These are phyloP conservation scores for Eugenia klotzschiana DNA, from an alignment of 441 rosid species.

Conservation along the genomic window DNA sequence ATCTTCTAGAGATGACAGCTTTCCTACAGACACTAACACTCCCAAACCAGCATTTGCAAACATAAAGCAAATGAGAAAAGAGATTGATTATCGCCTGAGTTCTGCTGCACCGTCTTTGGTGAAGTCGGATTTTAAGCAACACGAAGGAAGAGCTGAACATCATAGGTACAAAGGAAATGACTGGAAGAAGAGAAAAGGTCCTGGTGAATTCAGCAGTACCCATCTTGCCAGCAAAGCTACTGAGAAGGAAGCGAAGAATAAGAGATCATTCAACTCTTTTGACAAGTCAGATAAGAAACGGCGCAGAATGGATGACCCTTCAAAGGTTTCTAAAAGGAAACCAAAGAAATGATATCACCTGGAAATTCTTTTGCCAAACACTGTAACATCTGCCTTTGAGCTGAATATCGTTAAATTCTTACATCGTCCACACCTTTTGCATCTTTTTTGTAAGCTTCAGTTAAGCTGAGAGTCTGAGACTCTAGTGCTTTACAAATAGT, in stretches of 20 bases:
- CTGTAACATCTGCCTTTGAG: background rate
- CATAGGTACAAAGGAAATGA: conserved; percentile 9
- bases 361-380: background rate
- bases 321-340: background rate
- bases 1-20: conserved; percentile 21
- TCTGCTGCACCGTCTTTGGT: background rate
- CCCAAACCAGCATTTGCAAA: conserved; percentile 26
- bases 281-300: conserved; percentile 32
- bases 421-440: background rate
- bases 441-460: background rate
- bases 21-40: conserved; percentile 25
- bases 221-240: conserved; percentile 13
- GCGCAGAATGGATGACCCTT: conserved; percentile 4
- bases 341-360: background rate
- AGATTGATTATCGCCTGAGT: conserved; percentile 24
- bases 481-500: background rate
- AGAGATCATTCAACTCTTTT: conserved; percentile 32
- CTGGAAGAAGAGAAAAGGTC: conserved; percentile 14
- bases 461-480: background rate
- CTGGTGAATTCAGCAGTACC: conserved; percentile 5
- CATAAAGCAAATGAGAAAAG: conserved; percentile 39
- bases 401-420: background rate
- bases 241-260: conserved; percentile 12
- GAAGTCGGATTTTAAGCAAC: conserved; percentile 6
- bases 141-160: background rate